Conservation (phyloP, 2,329 filamentous ascomycete species). For the Thelonectria discophora region DNA sequence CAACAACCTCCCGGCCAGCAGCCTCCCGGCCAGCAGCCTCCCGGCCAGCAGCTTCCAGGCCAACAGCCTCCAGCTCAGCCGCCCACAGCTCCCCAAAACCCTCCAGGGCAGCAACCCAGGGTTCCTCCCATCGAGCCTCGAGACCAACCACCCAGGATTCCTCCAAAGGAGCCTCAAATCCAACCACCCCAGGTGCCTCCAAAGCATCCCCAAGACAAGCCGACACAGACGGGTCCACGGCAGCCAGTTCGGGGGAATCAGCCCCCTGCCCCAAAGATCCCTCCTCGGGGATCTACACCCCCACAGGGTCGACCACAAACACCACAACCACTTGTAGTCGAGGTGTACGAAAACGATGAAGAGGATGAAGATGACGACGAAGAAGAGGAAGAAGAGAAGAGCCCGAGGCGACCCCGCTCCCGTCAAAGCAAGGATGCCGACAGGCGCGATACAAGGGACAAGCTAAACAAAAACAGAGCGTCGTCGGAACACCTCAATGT, state of each 20-base stretch:
- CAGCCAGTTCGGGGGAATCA: too few species aligned
- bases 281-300: too few species aligned
- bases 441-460: not conserved
- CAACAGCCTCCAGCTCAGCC: constrained; percentile 2
- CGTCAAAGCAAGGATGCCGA: not conserved
- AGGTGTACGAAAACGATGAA: not conserved
- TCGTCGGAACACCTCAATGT: not conserved
- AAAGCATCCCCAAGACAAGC: constrained; percentile 3
- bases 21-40: not conserved
- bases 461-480: not conserved
- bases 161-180: not conserved
- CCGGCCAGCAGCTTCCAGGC: not conserved
- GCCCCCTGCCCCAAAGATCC: too few species aligned
- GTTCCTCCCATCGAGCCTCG: not conserved
- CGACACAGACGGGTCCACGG: not conserved
- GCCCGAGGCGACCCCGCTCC: not conserved
- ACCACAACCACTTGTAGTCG: not conserved
- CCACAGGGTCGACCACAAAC: constrained; percentile 5
- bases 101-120: not conserved
- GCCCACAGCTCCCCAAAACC: not conserved
- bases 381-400: not conserved
- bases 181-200: not conserved
- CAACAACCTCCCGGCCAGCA: not conserved
- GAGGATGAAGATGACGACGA: too few species aligned
- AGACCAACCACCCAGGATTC: not conserved